Conservation (phyloP, 2,329 filamentous ascomycete species). For the Samsoniella hepiali region DNA sequence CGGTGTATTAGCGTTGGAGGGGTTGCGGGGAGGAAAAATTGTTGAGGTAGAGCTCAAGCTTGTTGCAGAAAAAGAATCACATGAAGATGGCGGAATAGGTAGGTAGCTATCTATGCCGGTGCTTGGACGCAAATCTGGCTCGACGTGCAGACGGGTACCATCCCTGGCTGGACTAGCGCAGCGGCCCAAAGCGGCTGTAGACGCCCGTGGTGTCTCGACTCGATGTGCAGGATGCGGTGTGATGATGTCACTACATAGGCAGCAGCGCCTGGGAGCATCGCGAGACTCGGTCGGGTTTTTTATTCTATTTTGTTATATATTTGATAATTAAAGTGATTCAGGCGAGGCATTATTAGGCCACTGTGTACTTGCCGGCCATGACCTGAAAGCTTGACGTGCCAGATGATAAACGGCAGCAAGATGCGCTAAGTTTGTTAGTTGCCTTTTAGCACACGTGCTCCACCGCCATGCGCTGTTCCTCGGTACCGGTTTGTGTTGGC, state of each 20-base stretch:
- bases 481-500: conserved; percentile 7
- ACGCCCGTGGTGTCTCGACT: not conserved
- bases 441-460: not conserved
- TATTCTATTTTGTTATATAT: too few relatives aligned
- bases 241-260: too few relatives aligned
- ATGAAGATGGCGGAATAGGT: not conserved
- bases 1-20: not conserved
- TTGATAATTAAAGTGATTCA: too few relatives aligned
- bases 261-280: too few relatives aligned
- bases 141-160: too few relatives aligned
- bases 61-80: not conserved
- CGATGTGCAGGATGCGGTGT: not conserved
- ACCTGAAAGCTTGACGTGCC: not conserved
- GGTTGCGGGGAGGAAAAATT: not conserved
- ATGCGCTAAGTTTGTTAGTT: not conserved
- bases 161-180: too few relatives aligned
- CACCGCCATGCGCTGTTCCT: conserved; percentile 12
- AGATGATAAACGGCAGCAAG: not conserved
- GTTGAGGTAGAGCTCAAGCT: not conserved
- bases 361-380: not conserved
- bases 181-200: too few relatives aligned
- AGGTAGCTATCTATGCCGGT: too few relatives aligned
- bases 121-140: too few relatives aligned
- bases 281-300: too few relatives aligned
- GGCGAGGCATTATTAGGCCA: not conserved